Percentiles rank a stretch among this genome's conserved stretches.
Evolutionary conservation across 805 yeast genomes (phyloP).

Genomic region (Yueomyces sp.): DNA sequence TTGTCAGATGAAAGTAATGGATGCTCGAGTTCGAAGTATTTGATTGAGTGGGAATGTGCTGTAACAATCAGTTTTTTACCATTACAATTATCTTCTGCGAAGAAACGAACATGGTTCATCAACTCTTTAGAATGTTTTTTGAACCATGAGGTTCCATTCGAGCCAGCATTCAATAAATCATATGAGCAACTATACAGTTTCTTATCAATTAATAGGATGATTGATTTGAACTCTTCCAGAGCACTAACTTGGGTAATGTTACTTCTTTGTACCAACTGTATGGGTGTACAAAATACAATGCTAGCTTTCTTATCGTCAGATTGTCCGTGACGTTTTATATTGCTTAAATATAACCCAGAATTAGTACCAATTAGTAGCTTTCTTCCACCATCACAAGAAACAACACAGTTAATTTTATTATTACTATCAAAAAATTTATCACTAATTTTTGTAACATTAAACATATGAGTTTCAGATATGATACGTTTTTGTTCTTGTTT

Average conservation of each 20-base stretch:
- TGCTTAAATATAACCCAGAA: slow-evolving; percentile 76
- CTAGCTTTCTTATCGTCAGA: slow-evolving; percentile 32
- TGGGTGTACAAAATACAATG: slow-evolving; percentile 54
- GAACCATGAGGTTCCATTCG: slow-evolving; percentile 29
- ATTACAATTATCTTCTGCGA: slow-evolving; percentile 85
- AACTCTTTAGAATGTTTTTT: slow-evolving; percentile 61
- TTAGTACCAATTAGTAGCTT: slow-evolving; percentile 85
- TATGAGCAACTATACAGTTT: slow-evolving; percentile 65
- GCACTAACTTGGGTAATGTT: slow-evolving; percentile 85
- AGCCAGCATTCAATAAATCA: slow-evolving; percentile 37
- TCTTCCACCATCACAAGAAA: slow-evolving; percentile 89
- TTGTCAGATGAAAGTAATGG: slow-evolving; percentile 32
- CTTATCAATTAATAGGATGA: slow-evolving; percentile 73
- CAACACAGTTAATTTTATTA: slow-evolving; percentile 78
- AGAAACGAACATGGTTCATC: slow-evolving; percentile 77
- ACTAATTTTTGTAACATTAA: slow-evolving; percentile 61
- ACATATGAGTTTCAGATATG: slow-evolving; percentile 62
- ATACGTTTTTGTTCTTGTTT: slow-evolving; percentile 66
- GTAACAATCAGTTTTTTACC: slow-evolving; percentile 84
- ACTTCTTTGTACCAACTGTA: slow-evolving; percentile 55
- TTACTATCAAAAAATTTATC: slow-evolving; percentile 61
- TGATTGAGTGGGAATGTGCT: slow-evolving; percentile 66
- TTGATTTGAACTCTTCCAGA: slow-evolving; percentile 76
- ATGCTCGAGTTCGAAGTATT: slow-evolving; percentile 69
- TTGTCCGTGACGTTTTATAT: slow-evolving; percentile 32